Percentiles rank a stretch among this genome's conserved stretches.
These are phyloP conservation scores for Tulasnella sp. DNA, from an alignment of 768 basidiomycete genomes.

Conservation along the genomic window DNA sequence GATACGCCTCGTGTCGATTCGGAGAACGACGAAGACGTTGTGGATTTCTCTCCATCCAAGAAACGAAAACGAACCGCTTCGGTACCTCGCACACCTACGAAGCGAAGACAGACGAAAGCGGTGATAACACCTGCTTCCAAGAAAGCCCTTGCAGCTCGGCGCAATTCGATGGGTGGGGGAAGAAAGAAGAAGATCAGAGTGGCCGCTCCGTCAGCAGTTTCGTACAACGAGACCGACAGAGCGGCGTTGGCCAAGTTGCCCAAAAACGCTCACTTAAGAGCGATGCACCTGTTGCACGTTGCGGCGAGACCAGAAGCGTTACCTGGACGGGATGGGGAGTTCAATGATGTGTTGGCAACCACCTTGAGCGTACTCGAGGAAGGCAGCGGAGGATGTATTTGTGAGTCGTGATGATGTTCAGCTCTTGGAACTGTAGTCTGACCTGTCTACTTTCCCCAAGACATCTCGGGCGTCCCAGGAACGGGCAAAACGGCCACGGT, in stretches of 20 bases:
- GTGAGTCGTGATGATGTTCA: constrained; percentile 48
- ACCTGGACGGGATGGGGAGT: constrained; percentile 87
- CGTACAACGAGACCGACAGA: constrained; percentile 36
- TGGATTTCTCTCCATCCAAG: neutral
- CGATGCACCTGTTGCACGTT: constrained; percentile 90
- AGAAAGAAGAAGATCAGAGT: constrained; percentile 31
- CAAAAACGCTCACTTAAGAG: constrained; percentile 75
- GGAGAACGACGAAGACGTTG: neutral
- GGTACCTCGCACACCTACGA: constrained; percentile 22
- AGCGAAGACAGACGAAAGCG: constrained; percentile 40
- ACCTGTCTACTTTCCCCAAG: constrained; percentile 43
- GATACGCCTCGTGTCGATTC: neutral
- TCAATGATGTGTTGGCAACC: constrained; percentile 63
- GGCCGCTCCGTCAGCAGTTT: constrained; percentile 33
- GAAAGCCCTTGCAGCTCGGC: constrained; percentile 54
- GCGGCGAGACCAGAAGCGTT: constrained; percentile 85
- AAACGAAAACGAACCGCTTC: constrained; percentile 10
- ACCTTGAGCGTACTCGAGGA: constrained; percentile 86
- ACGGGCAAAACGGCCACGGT: constrained; percentile 99
- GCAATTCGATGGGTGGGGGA: constrained; percentile 35
- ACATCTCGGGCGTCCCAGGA: constrained; percentile 97
- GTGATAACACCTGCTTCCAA: constrained; percentile 76
- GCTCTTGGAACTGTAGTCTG: neutral
- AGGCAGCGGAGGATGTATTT: constrained; percentile 92
- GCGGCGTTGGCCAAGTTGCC: constrained; percentile 51